Conservation (phyloP, 2,329 filamentous ascomycete species). For the Cryphonectria parasitica region DNA sequence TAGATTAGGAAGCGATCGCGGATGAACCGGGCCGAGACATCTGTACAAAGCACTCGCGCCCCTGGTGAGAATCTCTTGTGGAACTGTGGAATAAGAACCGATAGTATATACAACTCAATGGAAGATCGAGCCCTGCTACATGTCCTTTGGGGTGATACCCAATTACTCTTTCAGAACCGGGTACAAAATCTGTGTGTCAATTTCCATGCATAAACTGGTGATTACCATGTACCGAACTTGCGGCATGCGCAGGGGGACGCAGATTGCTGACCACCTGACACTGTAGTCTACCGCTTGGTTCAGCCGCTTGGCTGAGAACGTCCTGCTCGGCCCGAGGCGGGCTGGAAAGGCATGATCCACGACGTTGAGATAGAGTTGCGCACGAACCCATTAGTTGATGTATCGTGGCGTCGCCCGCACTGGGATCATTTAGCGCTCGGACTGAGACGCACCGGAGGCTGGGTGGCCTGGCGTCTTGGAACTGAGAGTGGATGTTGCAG, state of each 20-base stretch:
- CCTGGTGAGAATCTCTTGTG: neutral
- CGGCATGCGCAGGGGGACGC: neutral
- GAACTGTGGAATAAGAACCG: neutral
- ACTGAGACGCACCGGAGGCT: neutral
- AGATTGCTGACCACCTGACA: neutral
- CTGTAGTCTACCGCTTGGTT: neutral
- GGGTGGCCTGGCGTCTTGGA: slow-evolving; percentile 4
- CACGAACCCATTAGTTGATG: neutral
- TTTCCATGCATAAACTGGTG: neutral
- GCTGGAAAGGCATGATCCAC: neutral
- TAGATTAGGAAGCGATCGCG: neutral
- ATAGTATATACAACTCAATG: neutral
- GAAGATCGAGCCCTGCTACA: neutral
- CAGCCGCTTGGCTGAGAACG: neutral
- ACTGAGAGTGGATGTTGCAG: neutral
- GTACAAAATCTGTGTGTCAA: neutral
- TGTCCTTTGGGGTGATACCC: neutral
- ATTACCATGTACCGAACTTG: neutral
- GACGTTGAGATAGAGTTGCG: slow-evolving; percentile 3
- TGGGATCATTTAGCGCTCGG: neutral
- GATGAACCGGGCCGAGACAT: neutral
- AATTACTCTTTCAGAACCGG: neutral
- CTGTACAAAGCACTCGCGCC: neutral
- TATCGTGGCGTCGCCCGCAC: neutral
- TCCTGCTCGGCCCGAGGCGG: neutral